Conservation (phyloP, 2,329 filamentous ascomycete genomes). For the Cladosporium sphaerospermum region DNA sequence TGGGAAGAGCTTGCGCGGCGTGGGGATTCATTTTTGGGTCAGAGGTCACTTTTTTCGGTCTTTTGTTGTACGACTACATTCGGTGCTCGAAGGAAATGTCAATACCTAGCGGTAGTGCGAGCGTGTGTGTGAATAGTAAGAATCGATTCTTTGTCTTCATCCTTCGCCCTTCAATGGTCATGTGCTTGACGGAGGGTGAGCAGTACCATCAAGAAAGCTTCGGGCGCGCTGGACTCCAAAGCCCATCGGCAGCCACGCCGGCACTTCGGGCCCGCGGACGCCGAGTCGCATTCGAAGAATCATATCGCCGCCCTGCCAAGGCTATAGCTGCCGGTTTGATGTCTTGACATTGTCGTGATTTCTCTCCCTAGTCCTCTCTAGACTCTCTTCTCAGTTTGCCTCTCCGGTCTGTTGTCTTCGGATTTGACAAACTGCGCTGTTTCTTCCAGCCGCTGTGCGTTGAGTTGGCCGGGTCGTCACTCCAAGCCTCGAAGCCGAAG, state of each 20-base stretch:
- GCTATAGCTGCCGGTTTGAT: not conserved
- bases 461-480: constrained; percentile 9
- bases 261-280: not conserved
- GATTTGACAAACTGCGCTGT: too few relatives aligned
- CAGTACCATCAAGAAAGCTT: too few relatives aligned
- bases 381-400: not conserved
- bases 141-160: not conserved
- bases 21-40: too few relatives aligned
- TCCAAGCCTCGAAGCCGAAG: not conserved
- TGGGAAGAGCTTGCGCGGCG: not conserved
- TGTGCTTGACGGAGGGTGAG: too few relatives aligned
- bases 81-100: not conserved
- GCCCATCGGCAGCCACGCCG: too few relatives aligned
- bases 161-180: not conserved
- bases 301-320: not conserved
- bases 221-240: too few relatives aligned
- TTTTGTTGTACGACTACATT: too few relatives aligned
- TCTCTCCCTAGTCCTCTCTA: not conserved
- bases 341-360: not conserved
- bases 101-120: not conserved
- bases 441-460: too few relatives aligned
- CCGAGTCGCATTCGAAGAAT: not conserved
- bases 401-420: constrained; percentile 6
- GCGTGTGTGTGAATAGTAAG: not conserved
- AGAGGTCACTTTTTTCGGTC: too few relatives aligned